These are phyloP conservation scores for Wickerhamiella nectarea DNA, from an alignment of 805 yeast genomes.

Conservation along the genomic window DNA sequence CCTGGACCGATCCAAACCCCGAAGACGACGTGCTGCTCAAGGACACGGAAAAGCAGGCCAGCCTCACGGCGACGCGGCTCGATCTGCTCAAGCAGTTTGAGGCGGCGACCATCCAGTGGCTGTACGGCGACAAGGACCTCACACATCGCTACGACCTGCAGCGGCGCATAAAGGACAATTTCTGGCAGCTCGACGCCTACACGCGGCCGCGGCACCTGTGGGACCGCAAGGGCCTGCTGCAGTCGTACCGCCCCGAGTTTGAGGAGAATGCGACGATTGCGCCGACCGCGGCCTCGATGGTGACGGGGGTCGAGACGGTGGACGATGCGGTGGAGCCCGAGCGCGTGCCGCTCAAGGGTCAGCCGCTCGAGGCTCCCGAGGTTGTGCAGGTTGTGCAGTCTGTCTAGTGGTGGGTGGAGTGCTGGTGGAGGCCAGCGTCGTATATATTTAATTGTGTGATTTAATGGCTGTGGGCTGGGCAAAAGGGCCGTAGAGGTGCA, in stretches of 20 bases:
- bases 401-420: too few relatives aligned
- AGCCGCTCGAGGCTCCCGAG: too few relatives aligned
- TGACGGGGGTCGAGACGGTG: neutral
- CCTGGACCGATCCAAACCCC: conserved; percentile 1
- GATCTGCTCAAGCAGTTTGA: neutral
- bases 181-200: conserved; percentile 62
- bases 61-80: neutral
- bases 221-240: conserved; percentile 62
- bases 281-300: neutral
- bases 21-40: neutral
- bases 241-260: conserved; percentile 18
- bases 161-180: conserved; percentile 20
- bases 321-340: too few relatives aligned
- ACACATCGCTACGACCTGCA: neutral
- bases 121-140: neutral
- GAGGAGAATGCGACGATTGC: neutral
- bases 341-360: too few relatives aligned
- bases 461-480: too few relatives aligned
- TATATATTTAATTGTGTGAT: too few relatives aligned
- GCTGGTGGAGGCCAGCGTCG: too few relatives aligned
- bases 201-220: conserved; percentile 63
- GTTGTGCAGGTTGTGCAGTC: too few relatives aligned
- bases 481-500: too few relatives aligned
- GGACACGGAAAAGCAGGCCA: neutral
- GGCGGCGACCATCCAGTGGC: neutral